phyloP scores from a whole-genome alignment of 2,329 filamentous ascomycete genomes.

The Bimuria novae-zelandiae region DNA sequence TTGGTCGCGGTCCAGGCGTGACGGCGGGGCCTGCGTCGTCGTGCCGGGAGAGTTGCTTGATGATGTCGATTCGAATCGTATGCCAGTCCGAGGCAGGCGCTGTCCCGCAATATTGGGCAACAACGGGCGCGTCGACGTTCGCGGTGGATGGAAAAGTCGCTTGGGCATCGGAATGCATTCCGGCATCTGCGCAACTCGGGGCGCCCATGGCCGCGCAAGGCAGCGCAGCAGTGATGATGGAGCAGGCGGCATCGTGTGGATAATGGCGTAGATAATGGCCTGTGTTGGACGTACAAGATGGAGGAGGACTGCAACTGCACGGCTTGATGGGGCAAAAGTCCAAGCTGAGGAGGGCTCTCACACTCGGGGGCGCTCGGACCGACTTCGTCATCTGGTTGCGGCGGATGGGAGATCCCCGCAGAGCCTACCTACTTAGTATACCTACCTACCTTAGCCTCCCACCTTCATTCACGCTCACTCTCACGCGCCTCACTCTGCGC shows the following conservation, averaged over 20 bases:
- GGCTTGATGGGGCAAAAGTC: too few species aligned
- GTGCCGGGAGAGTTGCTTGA: constrained; percentile 24
- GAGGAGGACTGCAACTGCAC: too few species aligned
- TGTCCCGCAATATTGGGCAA: too few species aligned
- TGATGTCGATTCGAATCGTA: constrained; percentile 32
- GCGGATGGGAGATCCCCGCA: constrained; percentile 11
- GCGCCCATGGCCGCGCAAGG: constrained; percentile 23
- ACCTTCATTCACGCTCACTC: constrained; percentile 11
- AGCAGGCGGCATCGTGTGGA: constrained; percentile 27
- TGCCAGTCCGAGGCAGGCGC: constrained; percentile 9
- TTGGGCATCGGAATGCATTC: constrained; percentile 30
- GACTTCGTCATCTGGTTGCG: constrained; percentile 25
- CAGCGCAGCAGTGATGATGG: constrained; percentile 29
- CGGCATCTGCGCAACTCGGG: constrained; percentile 18
- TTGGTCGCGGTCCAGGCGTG: constrained; percentile 45
- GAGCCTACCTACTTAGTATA: too few species aligned
- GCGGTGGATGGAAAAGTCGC: constrained; percentile 35
- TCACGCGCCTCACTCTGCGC: neutral
- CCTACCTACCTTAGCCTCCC: neutral
- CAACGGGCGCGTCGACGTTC: constrained; percentile 32
- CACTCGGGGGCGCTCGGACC: constrained; percentile 10
- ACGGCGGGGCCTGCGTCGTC: constrained; percentile 37
- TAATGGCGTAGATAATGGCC: neutral
- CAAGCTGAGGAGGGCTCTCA: too few species aligned
- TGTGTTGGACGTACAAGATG: neutral